Base-by-base conservation (phyloP, 345 rosid species). In the Nephelium lappaceum region DNA sequence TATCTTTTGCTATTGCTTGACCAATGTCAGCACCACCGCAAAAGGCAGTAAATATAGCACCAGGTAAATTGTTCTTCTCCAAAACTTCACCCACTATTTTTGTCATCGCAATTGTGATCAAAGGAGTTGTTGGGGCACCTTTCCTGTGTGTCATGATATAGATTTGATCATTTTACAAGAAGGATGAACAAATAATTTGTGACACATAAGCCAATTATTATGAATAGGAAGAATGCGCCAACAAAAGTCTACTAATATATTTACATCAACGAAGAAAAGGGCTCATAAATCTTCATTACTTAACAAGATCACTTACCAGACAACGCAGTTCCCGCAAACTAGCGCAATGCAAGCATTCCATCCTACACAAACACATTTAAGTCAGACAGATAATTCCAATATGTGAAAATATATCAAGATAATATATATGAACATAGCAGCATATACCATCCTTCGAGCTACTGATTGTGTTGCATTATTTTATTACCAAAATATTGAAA, bases 301-400 rank as follows among this genome's bases (percentile, higher is more conserved):
- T 55, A 66, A 77, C 49, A 65, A 79, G 16, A 11, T 71, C 39
- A 79, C 92, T 86, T 86, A 96, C 99, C 99, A 96, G 68, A 94
- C 98, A 68, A 96, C 98, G 68, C 98, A 94, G 78, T 94, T 96
- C 84, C 99, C 99, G 2, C 97, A 94, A 78, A 96, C 99, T 51
- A 96, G 90, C 0, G 99, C 99, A 78, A 93, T 86, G 88, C 98
- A 96, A 77, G 99, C 99, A 84, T 94, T 96, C 98, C 98, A 94
- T 77, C 99, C 98, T 96, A 84, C 76, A 79, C 66, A 67, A 84
- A 8, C 73, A 76, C 24, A 67, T 43, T 55, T 53, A 80, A 65
- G 67, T 27, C 80, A 70, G n/a, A 42, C n/a, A 43, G 41, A 58
- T 23, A 51, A 66, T 51, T 27, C 45, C 61, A 63, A 19, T 21